Conservation (phyloP, 495 filamentous ascomycete species). For the Hamigera avellanea region DNA sequence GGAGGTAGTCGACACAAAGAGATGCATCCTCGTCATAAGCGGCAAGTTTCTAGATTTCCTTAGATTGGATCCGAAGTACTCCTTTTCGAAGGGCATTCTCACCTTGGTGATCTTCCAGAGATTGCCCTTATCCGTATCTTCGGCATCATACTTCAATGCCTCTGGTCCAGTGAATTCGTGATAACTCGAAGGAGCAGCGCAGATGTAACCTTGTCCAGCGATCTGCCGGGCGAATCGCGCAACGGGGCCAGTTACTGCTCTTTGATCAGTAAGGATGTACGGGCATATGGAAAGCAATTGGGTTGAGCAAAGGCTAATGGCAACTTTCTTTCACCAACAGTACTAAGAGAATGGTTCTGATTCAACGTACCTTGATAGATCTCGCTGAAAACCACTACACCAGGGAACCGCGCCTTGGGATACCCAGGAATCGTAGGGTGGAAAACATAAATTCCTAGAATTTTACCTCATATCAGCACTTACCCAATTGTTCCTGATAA, state of each 20-base stretch:
- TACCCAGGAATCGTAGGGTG: constrained; percentile 77
- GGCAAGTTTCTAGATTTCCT: constrained; percentile 48
- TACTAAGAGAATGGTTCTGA: neutral
- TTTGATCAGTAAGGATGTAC: too few species aligned
- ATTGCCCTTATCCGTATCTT: constrained; percentile 82
- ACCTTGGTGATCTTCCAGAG: constrained; percentile 74
- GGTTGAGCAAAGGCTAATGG: too few species aligned
- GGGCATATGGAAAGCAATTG: too few species aligned
- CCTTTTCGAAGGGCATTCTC: constrained; percentile 2
- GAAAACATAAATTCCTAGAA: constrained; percentile 87
- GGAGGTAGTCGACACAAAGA: constrained; percentile 60
- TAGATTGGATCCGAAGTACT: neutral
- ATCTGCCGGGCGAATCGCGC: constrained; percentile 86
- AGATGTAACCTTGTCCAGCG: constrained; percentile 87
- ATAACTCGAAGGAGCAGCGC: constrained; percentile 79
- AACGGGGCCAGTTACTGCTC: constrained; percentile 82
- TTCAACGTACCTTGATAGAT: constrained; percentile 78
- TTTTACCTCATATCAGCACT: too few species aligned
- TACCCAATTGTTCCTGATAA: too few species aligned
- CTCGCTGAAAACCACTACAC: constrained; percentile 84
- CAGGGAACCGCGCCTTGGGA: constrained; percentile 81
- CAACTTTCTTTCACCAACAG: too few species aligned
- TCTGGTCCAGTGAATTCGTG: constrained; percentile 88
- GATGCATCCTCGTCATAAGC: constrained; percentile 84
- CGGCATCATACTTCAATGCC: constrained; percentile 72